These are phyloP conservation scores for Aspergillus sergii DNA, from an alignment of 2,329 filamentous ascomycete genomes.

Conservation along the genomic window DNA sequence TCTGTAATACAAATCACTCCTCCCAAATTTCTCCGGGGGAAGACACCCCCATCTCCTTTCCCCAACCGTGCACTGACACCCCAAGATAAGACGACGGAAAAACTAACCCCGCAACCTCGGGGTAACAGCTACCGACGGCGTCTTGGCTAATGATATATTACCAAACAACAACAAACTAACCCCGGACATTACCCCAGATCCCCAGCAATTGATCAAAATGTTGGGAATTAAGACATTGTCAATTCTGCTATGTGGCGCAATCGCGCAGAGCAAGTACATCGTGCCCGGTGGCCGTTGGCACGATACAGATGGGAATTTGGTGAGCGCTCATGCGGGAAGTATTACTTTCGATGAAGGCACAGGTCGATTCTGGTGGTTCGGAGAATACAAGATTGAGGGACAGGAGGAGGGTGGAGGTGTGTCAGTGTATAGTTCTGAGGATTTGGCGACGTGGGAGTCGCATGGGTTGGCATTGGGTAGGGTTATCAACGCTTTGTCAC, in stretches of 20 bases:
- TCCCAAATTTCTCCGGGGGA: not conserved
- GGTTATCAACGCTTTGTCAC: slow-evolving; percentile 9
- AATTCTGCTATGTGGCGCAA: slow-evolving; percentile 1
- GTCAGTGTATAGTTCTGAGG: slow-evolving; percentile 63
- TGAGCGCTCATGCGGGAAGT: slow-evolving; percentile 65
- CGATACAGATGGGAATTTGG: slow-evolving; percentile 61
- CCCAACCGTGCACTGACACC: not conserved
- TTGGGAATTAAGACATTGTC: not conserved
- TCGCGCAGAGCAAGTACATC: slow-evolving; percentile 55
- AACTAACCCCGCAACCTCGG: slow-evolving; percentile 19
- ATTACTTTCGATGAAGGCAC: slow-evolving; percentile 56
- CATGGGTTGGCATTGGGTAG: slow-evolving; percentile 60
- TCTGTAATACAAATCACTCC: not conserved
- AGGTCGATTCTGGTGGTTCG: slow-evolving; percentile 63
- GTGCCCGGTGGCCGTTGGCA: slow-evolving; percentile 64
- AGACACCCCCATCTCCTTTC: not conserved
- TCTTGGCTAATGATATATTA: slow-evolving; percentile 6
- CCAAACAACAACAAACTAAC: not conserved
- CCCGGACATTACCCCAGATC: not conserved
- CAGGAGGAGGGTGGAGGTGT: slow-evolving; percentile 63
- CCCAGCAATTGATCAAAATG: slow-evolving; percentile 6
- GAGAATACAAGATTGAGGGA: slow-evolving; percentile 62
- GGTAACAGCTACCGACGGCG: slow-evolving; percentile 15
- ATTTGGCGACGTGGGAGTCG: slow-evolving; percentile 61
- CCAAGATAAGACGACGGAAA: not conserved